These are phyloP conservation scores for Salix udensis DNA, from an alignment of 345 rosid species.

Conservation along the genomic window DNA sequence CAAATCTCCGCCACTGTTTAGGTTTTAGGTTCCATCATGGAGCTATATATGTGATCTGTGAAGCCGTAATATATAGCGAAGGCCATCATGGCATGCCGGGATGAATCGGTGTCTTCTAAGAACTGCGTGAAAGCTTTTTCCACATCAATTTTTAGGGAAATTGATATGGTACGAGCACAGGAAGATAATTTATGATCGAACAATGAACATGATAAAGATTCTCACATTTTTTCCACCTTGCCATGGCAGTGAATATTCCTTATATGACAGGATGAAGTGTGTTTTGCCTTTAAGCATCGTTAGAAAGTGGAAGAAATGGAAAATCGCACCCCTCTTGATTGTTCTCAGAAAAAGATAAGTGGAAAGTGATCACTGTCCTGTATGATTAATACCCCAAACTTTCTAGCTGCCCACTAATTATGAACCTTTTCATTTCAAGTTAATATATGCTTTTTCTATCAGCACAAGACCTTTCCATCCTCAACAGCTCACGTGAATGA, in stretches of 20 bases:
- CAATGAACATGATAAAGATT: neutral
- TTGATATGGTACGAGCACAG: neutral
- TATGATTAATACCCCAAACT: neutral
- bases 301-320: slow-evolving; percentile 4
- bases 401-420: neutral
- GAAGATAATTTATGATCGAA: neutral
- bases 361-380: neutral
- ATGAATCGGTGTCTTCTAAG: neutral
- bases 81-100: neutral
- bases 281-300: slow-evolving; percentile 14
- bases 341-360: neutral
- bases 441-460: neutral
- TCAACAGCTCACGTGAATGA: neutral
- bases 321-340: neutral
- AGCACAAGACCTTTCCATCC: neutral
- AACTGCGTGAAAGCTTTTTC: neutral
- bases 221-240: neutral
- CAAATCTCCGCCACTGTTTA: neutral
- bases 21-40: neutral
- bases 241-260: slow-evolving; percentile 20
- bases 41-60: neutral
- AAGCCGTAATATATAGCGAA: neutral
- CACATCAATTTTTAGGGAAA: neutral
- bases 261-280: neutral
- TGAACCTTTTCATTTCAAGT: neutral